Percentiles rank a stretch among this genome's conserved stretches.
phyloP scores from a whole-genome alignment of 768 basidiomycete genomes.

The Cytidiella melzeri region DNA sequence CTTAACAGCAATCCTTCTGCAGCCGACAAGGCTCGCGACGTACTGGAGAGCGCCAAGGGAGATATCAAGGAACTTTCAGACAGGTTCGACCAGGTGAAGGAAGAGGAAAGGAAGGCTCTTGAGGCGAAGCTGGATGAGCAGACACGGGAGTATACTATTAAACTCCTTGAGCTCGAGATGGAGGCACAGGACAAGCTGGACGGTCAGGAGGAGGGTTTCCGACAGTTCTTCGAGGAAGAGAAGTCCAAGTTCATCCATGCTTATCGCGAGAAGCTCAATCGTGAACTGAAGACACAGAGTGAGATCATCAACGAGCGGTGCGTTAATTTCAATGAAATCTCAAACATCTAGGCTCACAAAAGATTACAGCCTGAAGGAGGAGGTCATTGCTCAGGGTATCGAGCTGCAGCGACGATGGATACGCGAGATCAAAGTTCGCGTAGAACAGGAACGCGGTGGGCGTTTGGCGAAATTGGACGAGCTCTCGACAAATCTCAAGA shows the following conservation, averaged over 20 bases:
- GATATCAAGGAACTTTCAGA: slow-evolving; percentile 76
- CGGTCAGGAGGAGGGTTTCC: slow-evolving; percentile 80
- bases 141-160: slow-evolving; percentile 73
- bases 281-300: slow-evolving; percentile 81
- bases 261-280: slow-evolving; percentile 82
- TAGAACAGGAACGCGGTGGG: slow-evolving; percentile 94
- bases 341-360: not conserved
- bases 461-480: slow-evolving; percentile 93
- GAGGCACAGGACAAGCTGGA: slow-evolving; percentile 82
- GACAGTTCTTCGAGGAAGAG: slow-evolving; percentile 76
- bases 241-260: slow-evolving; percentile 60
- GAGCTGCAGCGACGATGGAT: slow-evolving; percentile 97
- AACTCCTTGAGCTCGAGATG: slow-evolving; percentile 79
- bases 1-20: slow-evolving; percentile 68
- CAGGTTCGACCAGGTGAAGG: slow-evolving; percentile 73
- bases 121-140: slow-evolving; percentile 72
- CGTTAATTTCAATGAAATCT: slow-evolving; percentile 15
- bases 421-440: slow-evolving; percentile 89
- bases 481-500: slow-evolving; percentile 83
- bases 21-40: slow-evolving; percentile 58
- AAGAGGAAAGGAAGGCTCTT: slow-evolving; percentile 68
- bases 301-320: slow-evolving; percentile 94
- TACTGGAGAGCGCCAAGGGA: slow-evolving; percentile 73
- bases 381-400: slow-evolving; percentile 94
- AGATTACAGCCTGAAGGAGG: slow-evolving; percentile 71